A percentile compares a stretch with the other conserved stretches of the same genome.
phyloP scores from a whole-genome alignment of 306 rosid genomes.

The Adenanthera pavonina region DNA sequence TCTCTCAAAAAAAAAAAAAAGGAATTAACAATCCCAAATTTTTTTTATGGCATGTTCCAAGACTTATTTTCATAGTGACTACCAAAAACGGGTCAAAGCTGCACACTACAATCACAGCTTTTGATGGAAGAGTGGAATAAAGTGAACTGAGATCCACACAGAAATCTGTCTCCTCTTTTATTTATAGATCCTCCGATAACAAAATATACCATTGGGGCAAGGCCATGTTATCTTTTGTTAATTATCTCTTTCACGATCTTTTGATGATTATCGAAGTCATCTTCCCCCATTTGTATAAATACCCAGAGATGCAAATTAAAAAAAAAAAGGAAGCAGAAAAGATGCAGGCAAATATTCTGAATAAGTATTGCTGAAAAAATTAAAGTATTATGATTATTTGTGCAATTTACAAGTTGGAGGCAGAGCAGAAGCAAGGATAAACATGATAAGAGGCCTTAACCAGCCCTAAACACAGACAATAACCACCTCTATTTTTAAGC shows the following conservation, averaged over 20 bases:
- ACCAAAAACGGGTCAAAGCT: neutral
- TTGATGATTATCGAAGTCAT: too few relatives aligned
- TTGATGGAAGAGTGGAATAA: neutral
- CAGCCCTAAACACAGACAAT: conserved; percentile 19
- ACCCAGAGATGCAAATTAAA: too few relatives aligned
- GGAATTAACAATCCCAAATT: too few relatives aligned
- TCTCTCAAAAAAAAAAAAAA: too few relatives aligned
- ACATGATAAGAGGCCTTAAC: neutral
- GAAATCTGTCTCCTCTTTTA: neutral
- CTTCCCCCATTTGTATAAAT: too few relatives aligned
- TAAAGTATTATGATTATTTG: neutral
- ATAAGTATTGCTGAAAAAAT: neutral
- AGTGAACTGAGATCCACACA: neutral
- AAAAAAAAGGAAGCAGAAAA: too few relatives aligned
- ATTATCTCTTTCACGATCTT: too few relatives aligned
- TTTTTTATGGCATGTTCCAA: too few relatives aligned
- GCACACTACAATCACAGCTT: neutral
- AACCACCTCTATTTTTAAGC: conserved; percentile 23
- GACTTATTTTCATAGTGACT: neutral
- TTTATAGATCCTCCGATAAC: neutral
- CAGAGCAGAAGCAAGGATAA: conserved; percentile 31
- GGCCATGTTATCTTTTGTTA: too few relatives aligned
- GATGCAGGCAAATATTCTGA: neutral
- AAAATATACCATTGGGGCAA: too few relatives aligned
- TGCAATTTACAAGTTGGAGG: conserved; percentile 31